Conservation (phyloP, 257 asterid species). For the Prunella vulgaris region DNA sequence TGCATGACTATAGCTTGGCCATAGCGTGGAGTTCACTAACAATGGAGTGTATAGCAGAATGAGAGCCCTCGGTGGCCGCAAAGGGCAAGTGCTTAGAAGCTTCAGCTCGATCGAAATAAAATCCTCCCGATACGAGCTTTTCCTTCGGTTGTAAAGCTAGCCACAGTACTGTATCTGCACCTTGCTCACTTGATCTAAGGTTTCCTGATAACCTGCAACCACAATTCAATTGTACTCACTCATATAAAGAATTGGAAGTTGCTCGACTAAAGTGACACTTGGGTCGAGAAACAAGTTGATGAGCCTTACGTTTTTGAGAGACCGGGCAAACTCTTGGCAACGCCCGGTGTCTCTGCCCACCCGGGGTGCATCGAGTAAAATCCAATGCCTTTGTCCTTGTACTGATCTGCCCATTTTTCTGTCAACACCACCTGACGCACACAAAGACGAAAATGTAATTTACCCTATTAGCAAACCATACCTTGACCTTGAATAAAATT, state of each 20-base stretch:
- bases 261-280: neutral
- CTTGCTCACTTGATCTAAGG: constrained; percentile 82
- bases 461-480: neutral
- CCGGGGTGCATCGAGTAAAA: constrained; percentile 99
- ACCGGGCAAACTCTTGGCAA: constrained; percentile 65
- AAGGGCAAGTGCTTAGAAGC: constrained; percentile 76
- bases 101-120: constrained; percentile 75
- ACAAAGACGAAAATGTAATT: neutral
- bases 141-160: constrained; percentile 81
- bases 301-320: constrained; percentile 55
- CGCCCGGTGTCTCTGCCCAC: constrained; percentile 99
- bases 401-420: constrained; percentile 76
- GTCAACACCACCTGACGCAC: constrained; percentile 64
- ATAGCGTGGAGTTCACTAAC: constrained; percentile 37
- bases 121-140: constrained; percentile 60
- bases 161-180: constrained; percentile 86
- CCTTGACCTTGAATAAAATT: neutral
- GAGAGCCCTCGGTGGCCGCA: constrained; percentile 63
- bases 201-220: constrained; percentile 61
- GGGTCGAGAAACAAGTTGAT: neutral
- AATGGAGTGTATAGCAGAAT: constrained; percentile 55
- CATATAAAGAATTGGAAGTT: neutral
- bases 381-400: constrained; percentile 60
- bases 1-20: constrained; percentile 23
- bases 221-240: neutral